A percentile compares a stretch with the other conserved stretches of the same genome.
Conservation (phyloP, 1,284 basidiomycete species). For the Exobasidium cylindrosporum region DNA sequence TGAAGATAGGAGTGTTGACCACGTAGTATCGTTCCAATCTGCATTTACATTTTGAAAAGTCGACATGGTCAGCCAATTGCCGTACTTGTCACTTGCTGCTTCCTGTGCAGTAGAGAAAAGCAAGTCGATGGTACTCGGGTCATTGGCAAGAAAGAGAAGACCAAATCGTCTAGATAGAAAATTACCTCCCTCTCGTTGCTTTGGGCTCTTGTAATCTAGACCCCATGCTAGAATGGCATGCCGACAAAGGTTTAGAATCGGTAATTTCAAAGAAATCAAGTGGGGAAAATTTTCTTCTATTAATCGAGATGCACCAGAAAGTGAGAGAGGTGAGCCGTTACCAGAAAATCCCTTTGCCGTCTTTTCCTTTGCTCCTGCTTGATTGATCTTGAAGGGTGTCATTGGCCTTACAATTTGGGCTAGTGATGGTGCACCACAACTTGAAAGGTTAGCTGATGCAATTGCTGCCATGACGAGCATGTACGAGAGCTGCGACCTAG, state of each 20-base stretch:
- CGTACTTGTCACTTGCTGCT: neutral
- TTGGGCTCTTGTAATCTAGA: neutral
- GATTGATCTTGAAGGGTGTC: neutral
- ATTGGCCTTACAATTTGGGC: neutral
- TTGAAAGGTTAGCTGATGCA: neutral
- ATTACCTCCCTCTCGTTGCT: neutral
- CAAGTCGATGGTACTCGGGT: neutral
- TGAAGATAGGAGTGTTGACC: neutral
- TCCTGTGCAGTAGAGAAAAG: neutral
- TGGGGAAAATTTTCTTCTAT: neutral
- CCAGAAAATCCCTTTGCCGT: neutral
- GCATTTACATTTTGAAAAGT: neutral
- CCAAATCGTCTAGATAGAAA: neutral
- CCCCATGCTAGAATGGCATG: slow-evolving; percentile 13
- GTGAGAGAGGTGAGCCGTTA: neutral
- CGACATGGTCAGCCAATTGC: slow-evolving; percentile 4
- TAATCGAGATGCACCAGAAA: neutral
- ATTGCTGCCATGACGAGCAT: neutral
- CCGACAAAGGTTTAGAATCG: neutral
- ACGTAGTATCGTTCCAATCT: slow-evolving; percentile 4
- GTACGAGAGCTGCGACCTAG: neutral
- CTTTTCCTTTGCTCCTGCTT: neutral
- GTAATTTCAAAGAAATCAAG: neutral
- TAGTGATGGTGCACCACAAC: neutral
- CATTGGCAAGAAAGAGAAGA: neutral